These are phyloP conservation scores for Scedosporium minutisporum DNA, from an alignment of 2,329 filamentous ascomycete species.

Conservation along the genomic window DNA sequence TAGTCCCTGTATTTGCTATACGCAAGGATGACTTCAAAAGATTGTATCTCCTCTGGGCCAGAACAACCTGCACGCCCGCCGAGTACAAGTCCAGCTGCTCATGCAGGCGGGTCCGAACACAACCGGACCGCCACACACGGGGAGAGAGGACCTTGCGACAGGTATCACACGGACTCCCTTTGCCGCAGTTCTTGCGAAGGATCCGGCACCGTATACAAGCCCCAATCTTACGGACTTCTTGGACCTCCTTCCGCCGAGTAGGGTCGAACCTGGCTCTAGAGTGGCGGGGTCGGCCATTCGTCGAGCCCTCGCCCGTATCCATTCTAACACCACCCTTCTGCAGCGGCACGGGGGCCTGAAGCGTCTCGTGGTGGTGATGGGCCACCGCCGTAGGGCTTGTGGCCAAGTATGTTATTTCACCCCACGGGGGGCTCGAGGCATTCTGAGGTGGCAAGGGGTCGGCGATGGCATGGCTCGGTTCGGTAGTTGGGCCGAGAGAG, in stretches of 20 bases:
- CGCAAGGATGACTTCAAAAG: constrained; percentile 39
- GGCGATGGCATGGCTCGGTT: constrained; percentile 15
- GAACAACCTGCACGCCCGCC: constrained; percentile 52
- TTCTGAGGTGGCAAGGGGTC: constrained; percentile 12
- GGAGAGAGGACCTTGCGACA: constrained; percentile 55
- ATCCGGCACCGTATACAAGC: constrained; percentile 59
- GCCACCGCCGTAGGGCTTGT: constrained; percentile 13
- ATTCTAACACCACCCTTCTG: constrained; percentile 43
- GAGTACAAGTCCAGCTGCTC: constrained; percentile 55
- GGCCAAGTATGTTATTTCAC: constrained; percentile 41
- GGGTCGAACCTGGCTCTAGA: constrained; percentile 48
- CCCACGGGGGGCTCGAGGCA: constrained; percentile 34
- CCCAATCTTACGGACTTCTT: constrained; percentile 54
- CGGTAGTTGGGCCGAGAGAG: constrained; percentile 18
- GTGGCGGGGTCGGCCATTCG: constrained; percentile 41
- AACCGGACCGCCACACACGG: constrained; percentile 55
- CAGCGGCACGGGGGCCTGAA: constrained; percentile 20
- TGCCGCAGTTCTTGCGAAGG: constrained; percentile 57
- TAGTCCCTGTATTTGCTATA: constrained; percentile 37
- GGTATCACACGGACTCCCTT: constrained; percentile 51
- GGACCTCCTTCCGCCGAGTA: constrained; percentile 52
- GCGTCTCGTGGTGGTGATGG: constrained; percentile 5
- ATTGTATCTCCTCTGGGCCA: constrained; percentile 51
- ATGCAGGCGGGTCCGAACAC: constrained; percentile 51
- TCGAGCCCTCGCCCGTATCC: constrained; percentile 31